Evolutionary conservation across 2,329 filamentous ascomycete genomes (phyloP).

Genomic region (Trichoderma breve): DNA sequence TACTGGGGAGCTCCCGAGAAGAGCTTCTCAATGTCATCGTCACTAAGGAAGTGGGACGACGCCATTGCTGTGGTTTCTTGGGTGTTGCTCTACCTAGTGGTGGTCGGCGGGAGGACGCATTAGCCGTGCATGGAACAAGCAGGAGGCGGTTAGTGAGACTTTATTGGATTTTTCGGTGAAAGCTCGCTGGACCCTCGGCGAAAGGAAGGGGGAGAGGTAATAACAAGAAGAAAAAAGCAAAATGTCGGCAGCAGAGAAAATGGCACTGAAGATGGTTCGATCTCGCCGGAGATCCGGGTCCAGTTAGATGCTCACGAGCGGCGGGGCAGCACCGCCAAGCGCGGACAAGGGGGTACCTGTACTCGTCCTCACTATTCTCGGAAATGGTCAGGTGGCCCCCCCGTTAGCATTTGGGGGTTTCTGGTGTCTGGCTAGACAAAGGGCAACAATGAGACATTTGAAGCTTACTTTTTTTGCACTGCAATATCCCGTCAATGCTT

Average conservation of each 20-base stretch:
- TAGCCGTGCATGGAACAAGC: neutral
- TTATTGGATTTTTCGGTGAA: constrained; percentile 3
- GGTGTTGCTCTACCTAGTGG: constrained; percentile 2
- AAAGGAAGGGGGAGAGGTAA: neutral
- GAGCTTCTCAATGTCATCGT: constrained; percentile 63
- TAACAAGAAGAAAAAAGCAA: neutral
- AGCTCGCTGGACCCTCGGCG: constrained; percentile 13
- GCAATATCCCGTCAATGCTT: neutral
- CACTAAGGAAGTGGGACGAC: constrained; percentile 47
- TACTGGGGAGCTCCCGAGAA: constrained; percentile 77
- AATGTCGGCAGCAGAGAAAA: constrained; percentile 11
- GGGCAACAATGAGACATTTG: constrained; percentile 14
- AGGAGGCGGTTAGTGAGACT: neutral
- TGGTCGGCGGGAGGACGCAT: constrained; percentile 6
- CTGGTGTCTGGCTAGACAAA: neutral
- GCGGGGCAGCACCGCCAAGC: constrained; percentile 10
- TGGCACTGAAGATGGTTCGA: constrained; percentile 20
- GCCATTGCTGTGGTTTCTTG: constrained; percentile 47
- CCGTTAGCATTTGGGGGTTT: neutral
- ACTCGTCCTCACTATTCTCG: constrained; percentile 3
- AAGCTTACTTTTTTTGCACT: constrained; percentile 12
- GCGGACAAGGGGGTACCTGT: neutral
- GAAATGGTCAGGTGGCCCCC: constrained; percentile 13
- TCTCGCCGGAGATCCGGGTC: constrained; percentile 17
- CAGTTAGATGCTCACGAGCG: constrained; percentile 11